Evolutionary conservation across 345 rosid genomes (phyloP), one percentile per base, ranked within the genome.

Genomic region (Aegle marmelos): DNA sequence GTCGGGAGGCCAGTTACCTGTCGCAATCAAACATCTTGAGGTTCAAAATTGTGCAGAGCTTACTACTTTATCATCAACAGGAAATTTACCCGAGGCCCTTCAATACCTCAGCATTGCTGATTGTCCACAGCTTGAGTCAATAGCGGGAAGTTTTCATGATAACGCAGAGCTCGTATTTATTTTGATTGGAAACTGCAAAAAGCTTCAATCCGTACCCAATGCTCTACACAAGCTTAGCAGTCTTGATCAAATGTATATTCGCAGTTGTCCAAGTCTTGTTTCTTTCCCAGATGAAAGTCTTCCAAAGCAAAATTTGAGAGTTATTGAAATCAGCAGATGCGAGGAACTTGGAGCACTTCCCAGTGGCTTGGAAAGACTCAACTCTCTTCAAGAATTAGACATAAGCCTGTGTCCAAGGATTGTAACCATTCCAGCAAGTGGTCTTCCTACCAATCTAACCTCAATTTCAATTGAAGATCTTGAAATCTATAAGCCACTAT

Each of bases 401-500:
- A 64, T 82, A 28, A 22, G 17, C 25, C n/a, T 74, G 16, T 82
- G 82, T 75, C 74, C 77, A 41, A 68, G 79, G 21, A 25, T 69
- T 6, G 1, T 6, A 14, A 69, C 58, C 54, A 78, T 78, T 56
- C 82, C 77, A 2, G 31, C 75, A 70, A 58, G 58, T 25, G 85
- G 77, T 71, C 14, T 82, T 13, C 79, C 82, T 0, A 57, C 50
- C 41, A 64, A 30, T 71, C 57, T 82, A n/a, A 74, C 50, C 28
- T 63, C 79, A 33, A 73, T 82, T 70, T 6, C 17, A 41, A 31
- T 75, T 70, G n/a, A 3, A 45, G 37, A 70, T 45, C 68, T 78
- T 73, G 17, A 27, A 8, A 57, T 39, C 63, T 21, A 56, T 34
- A 33, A 4, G 30, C 22, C 79, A 34, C 41, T 82, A 10, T 28